Base-by-base conservation (phyloP, 2,329 filamentous ascomycete genomes). In the Huntiella abstrusa region DNA sequence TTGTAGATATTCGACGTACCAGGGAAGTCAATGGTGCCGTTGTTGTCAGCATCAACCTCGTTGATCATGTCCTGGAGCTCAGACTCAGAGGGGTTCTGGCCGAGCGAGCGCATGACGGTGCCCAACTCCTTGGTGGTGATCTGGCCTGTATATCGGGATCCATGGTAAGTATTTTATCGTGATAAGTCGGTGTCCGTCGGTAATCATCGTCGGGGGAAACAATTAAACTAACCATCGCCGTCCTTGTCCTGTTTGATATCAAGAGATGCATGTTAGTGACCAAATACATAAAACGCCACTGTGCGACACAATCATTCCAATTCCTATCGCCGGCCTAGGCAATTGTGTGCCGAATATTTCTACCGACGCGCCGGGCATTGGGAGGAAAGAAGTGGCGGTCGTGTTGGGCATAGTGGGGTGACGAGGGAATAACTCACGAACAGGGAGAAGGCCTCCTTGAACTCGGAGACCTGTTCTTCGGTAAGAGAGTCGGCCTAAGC, bases 401-500 rank as follows among this genome's bases (percentile, higher is more conserved):
- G 22, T 28, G 22, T 28, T 10, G 16, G 37, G 35, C 11, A 35
- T 33, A 17, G 32, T 15, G 10, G 22, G n/a, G 17, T 33, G 19
- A 7, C 38, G 15, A 4, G 8, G 39, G 19, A 19, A 5, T 40
- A 17, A 67, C 91, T 80, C 80, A 98, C 91, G 68, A 98, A 98
- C 55, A 98, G 84, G 64, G 91, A 98, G 71, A 98, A 98, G 47
- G 91, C 91, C 73, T 98, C 91, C 83, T 96, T 98, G 75, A 96
- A 98, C 73, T 98, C 91, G 64, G 91, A 96, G 64, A 98, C 91
- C 77, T 98, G 91, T 72, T 98, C 91, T 75, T 98, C 91, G 58
- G 91, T 96, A 62, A 98, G 81, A 66, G 88, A 88, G 65, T 98
- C 91, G 65, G 88, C 88, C 88, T 96, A 43, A 11, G 11, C 64